Evolutionary conservation across 2,329 filamentous ascomycete genomes (phyloP), one percentile per base, ranked within the genome.

Genomic region (Orbilia brochopaga): DNA sequence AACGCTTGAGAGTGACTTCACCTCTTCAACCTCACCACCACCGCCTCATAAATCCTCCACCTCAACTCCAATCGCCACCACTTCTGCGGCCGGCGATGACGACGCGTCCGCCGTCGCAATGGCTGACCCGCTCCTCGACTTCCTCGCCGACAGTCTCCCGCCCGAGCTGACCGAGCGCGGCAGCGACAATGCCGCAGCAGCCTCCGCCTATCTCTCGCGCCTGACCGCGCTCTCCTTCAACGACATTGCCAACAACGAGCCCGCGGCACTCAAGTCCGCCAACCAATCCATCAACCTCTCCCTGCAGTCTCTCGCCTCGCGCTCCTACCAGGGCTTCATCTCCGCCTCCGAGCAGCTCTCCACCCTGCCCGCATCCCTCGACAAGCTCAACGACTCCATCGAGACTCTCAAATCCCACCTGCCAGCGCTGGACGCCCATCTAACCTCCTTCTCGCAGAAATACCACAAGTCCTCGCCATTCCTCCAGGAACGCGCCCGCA

Each of bases 221-320:
- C 83, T 97, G 51, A 87, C 90, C 4, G 90, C 90, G 1, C 87
- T 95, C 59, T 87, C 90, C 11, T 84, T 95, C 56, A 83, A 87
- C 23, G 86, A 89, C 37, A 84, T 97, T 60, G 85, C 86, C 56
- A 85, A 86, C 23, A 87, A 85, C 5, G 94, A 99, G 79, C 88
- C 89, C 0, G 87, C 91, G 73, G 87, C 87, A 0, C 85, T 97
- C n/a, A 83, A 89, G 0, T 91, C 97, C 77, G 85, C 87, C 62
- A 88, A 90, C 2, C 91, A 97, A 73, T 90, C 90, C 0, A 85
- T 90, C 44, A 85, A 93, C 13, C 86, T 96, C 44, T 90, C 91
- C 0, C 84, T 97, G 0, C 94, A 99, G 79, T 86, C 87, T 0
- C 86, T 97, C 55, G 93, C 92, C 6, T 96, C 96, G 76, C 90